These are phyloP conservation scores for Ilyonectria sp. DNA, from an alignment of 2,329 filamentous ascomycete genomes.

Conservation along the genomic window DNA sequence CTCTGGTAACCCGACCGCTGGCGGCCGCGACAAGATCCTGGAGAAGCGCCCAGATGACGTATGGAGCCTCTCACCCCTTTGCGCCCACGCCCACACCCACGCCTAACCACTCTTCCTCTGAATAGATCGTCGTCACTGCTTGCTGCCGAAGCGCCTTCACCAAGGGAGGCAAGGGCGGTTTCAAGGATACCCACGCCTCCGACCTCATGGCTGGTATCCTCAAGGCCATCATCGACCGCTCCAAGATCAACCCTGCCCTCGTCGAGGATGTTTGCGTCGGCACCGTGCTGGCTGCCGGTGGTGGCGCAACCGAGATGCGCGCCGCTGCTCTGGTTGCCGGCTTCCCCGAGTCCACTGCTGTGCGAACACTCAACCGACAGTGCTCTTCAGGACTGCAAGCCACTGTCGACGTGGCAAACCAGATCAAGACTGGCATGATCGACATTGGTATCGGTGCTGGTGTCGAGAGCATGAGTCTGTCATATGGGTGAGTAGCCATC, in stretches of 20 bases:
- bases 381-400: slow-evolving; percentile 95
- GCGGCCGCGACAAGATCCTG: slow-evolving; percentile 70
- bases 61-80: slow-evolving; percentile 43
- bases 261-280: slow-evolving; percentile 96
- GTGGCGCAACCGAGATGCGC: slow-evolving; percentile 96
- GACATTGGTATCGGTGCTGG: slow-evolving; percentile 94
- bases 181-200: slow-evolving; percentile 93
- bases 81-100: slow-evolving; percentile 1
- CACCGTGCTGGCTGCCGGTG: slow-evolving; percentile 91
- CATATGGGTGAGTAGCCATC: slow-evolving; percentile 80
- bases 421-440: slow-evolving; percentile 92
- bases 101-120: slow-evolving; percentile 43
- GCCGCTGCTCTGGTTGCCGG: slow-evolving; percentile 92
- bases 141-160: slow-evolving; percentile 93
- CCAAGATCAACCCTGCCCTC: slow-evolving; percentile 87
- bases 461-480: slow-evolving; percentile 94
- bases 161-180: slow-evolving; percentile 91
- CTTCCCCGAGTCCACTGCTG: slow-evolving; percentile 88
- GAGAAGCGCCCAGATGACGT: slow-evolving; percentile 79
- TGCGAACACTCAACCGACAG: slow-evolving; percentile 92
- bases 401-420: slow-evolving; percentile 93
- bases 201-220: slow-evolving; percentile 90
- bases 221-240: slow-evolving; percentile 85
- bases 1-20: slow-evolving; percentile 70
- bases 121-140: slow-evolving; percentile 89